Evolutionary conservation across 331 rosid genomes (phyloP), one percentile per base, ranked within the genome.

Genomic region (Quercus lobata): DNA sequence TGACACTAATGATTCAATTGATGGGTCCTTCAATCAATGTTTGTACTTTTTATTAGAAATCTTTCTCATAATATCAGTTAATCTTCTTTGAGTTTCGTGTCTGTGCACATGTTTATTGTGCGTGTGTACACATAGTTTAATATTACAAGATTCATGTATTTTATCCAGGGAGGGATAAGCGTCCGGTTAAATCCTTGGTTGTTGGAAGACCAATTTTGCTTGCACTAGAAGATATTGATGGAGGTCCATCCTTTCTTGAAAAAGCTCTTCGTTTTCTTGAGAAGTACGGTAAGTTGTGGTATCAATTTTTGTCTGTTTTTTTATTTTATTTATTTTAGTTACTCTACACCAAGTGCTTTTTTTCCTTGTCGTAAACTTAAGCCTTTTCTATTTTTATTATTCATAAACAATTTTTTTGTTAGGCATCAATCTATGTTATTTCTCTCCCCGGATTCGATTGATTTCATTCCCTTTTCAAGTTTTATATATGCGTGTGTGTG

Each of bases 201-300:
- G 97, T 96, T 85, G 99, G 99, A 87, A 91, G 99, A 78, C 99
- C 99, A 44, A 96, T 96, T 87, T 85, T 96, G 54, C 92, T 96
- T 82, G 99, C 99, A 57, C 83, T 96, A 74, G 99, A 96, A 87
- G 99, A 96, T 86, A 96, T 96, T 88, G 99, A 96, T 75, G 99
- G 99, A 78, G 93, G 98, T 75, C 99, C 99, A 76, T 96, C 99
- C 72, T 96, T 96, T 86, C 98, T 96, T 57, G 99, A 96, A 84
- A 96, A 93, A 79, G 99, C 99, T 81, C 92, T 96, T 81, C 87
- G 91, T 75, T 96, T 90, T 85, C 87, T 96, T 34, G 99, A 96
- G 88, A 89, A 87, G 88, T 81, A 79, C 83, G 98, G 99, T 96
- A 88, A 82, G 94, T 84, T 27, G 72, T 84, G 78, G 65, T 84